Conservation (phyloP, 352 stramenopile species). For the Phytophthora quininea region DNA sequence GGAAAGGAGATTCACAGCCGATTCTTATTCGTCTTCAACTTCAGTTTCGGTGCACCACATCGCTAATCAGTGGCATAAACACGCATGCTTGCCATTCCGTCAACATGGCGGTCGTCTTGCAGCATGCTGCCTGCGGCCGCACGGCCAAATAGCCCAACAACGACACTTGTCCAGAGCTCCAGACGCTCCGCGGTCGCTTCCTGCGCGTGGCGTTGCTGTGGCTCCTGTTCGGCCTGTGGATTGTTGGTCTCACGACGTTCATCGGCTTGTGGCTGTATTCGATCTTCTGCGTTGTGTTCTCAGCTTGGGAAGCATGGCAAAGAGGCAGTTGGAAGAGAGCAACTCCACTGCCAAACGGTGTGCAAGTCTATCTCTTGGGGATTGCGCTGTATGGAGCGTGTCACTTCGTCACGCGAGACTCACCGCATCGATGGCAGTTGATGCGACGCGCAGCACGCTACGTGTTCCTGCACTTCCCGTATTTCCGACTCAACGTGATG, state of each 20-base stretch:
- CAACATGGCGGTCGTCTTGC: background rate
- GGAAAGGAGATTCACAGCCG: background rate
- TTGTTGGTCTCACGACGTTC: conserved; percentile 32
- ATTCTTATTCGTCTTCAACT: background rate
- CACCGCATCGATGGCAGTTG: conserved; percentile 46
- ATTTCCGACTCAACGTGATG: conserved; percentile 50
- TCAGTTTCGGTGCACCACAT: conserved; percentile 53
- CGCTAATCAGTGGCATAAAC: background rate
- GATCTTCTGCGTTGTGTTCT: conserved; percentile 6
- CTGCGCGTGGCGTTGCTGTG: conserved; percentile 27
- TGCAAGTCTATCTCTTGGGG: conserved; percentile 37
- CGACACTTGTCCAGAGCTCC: conserved; percentile 29
- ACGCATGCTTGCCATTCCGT: background rate
- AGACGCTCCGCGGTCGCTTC: conserved; percentile 17
- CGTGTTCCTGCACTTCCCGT: conserved; percentile 57
- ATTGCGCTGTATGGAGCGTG: conserved; percentile 57
- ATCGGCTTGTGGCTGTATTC: conserved; percentile 21
- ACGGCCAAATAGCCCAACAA: conserved; percentile 26
- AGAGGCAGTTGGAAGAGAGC: conserved; percentile 14
- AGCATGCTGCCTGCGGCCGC: conserved; percentile 5
- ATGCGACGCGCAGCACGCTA: conserved; percentile 47
- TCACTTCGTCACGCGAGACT: conserved; percentile 30
- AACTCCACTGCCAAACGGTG: conserved; percentile 16
- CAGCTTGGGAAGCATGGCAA: background rate
- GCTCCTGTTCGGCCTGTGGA: conserved; percentile 35